phyloP scores from a whole-genome alignment of 495 filamentous ascomycete species.

The Emericellopsis terricola region DNA sequence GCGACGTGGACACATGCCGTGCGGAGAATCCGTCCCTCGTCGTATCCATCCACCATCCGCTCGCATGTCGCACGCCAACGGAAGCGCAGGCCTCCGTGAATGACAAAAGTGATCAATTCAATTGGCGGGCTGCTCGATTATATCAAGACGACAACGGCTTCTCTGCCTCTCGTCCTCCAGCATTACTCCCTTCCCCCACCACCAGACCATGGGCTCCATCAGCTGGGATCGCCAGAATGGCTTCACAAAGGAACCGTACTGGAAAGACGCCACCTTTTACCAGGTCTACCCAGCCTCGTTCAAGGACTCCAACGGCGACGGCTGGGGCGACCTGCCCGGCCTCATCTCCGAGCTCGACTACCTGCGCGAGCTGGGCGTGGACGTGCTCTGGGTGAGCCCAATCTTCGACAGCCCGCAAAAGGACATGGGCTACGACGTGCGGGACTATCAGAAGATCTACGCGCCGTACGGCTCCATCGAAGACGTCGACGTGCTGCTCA shows the following conservation, averaged over 20 bases:
- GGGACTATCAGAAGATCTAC: slow-evolving; percentile 46
- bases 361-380: slow-evolving; percentile 41
- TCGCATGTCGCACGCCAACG: too few species aligned
- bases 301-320: slow-evolving; percentile 49
- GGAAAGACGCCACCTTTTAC: slow-evolving; percentile 33
- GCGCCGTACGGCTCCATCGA: slow-evolving; percentile 32
- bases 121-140: too few species aligned
- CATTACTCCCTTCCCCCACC: too few species aligned
- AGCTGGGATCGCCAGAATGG: not conserved
- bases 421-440: slow-evolving; percentile 52
- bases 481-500: not conserved
- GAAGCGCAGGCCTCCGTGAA: too few species aligned
- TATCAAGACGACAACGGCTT: too few species aligned
- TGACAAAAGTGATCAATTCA: too few species aligned
- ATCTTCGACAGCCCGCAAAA: slow-evolving; percentile 47
- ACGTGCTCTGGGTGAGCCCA: slow-evolving; percentile 53
- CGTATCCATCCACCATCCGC: too few species aligned
- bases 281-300: slow-evolving; percentile 52
- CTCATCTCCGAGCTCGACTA: slow-evolving; percentile 49
- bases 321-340: slow-evolving; percentile 48
- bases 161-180: too few species aligned
- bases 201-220: not conserved
- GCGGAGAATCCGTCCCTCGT: too few species aligned
- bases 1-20: too few species aligned
- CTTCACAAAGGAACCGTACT: not conserved